Conservation (phyloP, 495 filamentous ascomycete species). For the Lasiosphaeria hispida region DNA sequence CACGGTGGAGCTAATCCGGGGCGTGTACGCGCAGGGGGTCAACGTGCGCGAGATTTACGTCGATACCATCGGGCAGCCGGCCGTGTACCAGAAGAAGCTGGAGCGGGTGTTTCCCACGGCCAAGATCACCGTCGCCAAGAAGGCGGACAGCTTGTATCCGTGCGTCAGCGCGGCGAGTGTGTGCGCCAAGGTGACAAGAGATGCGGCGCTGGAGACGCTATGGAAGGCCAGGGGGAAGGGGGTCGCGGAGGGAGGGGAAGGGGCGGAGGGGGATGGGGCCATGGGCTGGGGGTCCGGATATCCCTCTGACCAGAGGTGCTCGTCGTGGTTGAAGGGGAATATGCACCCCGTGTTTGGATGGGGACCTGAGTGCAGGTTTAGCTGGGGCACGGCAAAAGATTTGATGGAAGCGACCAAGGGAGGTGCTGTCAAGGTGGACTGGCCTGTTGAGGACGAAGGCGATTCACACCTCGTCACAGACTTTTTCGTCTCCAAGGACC, state of each 20-base stretch:
- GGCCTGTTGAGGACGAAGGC: slow-evolving; percentile 67
- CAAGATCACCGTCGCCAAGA: slow-evolving; percentile 87
- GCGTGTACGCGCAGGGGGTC: slow-evolving; percentile 69
- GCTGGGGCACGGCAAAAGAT: slow-evolving; percentile 93
- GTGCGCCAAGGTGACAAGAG: slow-evolving; percentile 91
- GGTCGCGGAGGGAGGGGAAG: slow-evolving; percentile 15
- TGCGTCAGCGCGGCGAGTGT: slow-evolving; percentile 92
- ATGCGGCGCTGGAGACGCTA: slow-evolving; percentile 74
- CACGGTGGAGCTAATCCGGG: slow-evolving; percentile 78
- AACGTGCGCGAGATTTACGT: slow-evolving; percentile 88
- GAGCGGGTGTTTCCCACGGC: slow-evolving; percentile 78
- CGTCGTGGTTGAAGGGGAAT: slow-evolving; percentile 73
- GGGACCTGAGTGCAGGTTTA: slow-evolving; percentile 88
- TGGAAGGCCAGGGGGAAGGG: slow-evolving; percentile 22
- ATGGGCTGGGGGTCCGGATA: slow-evolving; percentile 85
- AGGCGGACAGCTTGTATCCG: slow-evolving; percentile 91
- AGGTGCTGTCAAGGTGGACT: slow-evolving; percentile 68
- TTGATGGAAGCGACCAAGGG: slow-evolving; percentile 71
- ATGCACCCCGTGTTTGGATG: slow-evolving; percentile 96
- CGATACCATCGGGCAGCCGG: slow-evolving; percentile 86
- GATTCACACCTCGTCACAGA: slow-evolving; percentile 67
- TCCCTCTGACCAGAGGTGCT: slow-evolving; percentile 80
- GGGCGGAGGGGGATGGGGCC: slow-evolving; percentile 19
- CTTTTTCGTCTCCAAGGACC: slow-evolving; percentile 53
- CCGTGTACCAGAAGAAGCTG: slow-evolving; percentile 77